Conservation (phyloP, 176 grass and related monocot species). For the Coix lacrymajobi region DNA sequence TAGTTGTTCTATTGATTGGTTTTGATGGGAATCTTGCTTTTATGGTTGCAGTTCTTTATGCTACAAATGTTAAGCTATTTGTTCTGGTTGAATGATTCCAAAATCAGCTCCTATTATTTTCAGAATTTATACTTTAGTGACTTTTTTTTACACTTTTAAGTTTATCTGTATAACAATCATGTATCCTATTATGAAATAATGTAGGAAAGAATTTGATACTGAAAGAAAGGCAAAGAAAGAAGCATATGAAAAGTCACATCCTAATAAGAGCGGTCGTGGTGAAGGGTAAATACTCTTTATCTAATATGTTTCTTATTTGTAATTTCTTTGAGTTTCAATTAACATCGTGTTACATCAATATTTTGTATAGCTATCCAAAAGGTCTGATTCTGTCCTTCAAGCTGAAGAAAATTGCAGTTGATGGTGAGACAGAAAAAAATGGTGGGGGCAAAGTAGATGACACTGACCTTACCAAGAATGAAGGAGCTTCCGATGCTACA, state of each 20-base stretch:
- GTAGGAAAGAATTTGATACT: conserved; percentile 90
- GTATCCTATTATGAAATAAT: conserved; percentile 32
- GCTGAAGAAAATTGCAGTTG: conserved; percentile 53
- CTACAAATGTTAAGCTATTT: not conserved
- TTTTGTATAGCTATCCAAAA: conserved; percentile 69
- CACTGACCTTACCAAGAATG: conserved; percentile 2
- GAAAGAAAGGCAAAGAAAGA: conserved; percentile 53
- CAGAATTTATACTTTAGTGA: not conserved
- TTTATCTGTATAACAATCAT: conserved; percentile 13
- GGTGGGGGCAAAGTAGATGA: conserved; percentile 35
- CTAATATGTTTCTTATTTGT: conserved; percentile 10
- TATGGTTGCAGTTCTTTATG: not conserved
- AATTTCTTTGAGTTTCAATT: conserved; percentile 2
- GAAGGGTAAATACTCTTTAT: conserved; percentile 49
- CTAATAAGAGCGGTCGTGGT: conserved; percentile 29
- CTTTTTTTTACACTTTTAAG: conserved; percentile 7
- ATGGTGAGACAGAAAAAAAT: conserved; percentile 32
- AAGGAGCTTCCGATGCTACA: conserved; percentile 22
- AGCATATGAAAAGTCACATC: conserved; percentile 37
- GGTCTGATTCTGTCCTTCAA: conserved; percentile 86
- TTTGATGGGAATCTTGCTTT: not conserved
- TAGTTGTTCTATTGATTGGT: conserved; percentile 1
- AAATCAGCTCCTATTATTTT: conserved; percentile 8
- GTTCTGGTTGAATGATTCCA: not conserved
- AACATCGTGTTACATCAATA: conserved; percentile 18